Conservation (phyloP, 192 early-diverging fungal species). For the Backusella westeae region DNA sequence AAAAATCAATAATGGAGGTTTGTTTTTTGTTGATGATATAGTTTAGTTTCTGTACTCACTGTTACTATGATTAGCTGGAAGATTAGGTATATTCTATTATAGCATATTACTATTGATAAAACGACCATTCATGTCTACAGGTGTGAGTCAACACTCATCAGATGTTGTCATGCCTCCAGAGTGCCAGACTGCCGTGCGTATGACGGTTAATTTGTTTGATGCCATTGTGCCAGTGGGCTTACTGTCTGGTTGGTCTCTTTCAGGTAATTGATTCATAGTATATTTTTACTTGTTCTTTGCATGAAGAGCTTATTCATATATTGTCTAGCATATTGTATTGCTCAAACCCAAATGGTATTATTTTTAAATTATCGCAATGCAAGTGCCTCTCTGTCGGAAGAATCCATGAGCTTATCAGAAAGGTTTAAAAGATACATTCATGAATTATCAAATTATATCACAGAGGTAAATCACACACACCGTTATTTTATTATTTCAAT, state of each 20-base stretch:
- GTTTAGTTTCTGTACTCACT: background rate
- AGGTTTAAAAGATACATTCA: background rate
- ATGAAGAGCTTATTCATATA: background rate
- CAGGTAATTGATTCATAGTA: background rate
- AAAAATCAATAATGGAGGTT: slow-evolving; percentile 20
- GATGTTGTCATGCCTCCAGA: background rate
- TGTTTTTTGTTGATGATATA: background rate
- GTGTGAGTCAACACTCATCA: background rate
- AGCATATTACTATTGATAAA: background rate
- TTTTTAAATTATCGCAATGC: slow-evolving; percentile 10
- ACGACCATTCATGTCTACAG: slow-evolving; percentile 10
- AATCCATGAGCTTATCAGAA: slow-evolving; percentile 1
- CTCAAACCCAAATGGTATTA: slow-evolving; percentile 6
- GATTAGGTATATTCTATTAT: background rate
- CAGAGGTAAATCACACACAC: background rate
- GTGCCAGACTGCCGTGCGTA: background rate
- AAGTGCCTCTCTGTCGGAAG: background rate
- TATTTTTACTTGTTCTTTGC: background rate
- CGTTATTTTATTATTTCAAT: background rate
- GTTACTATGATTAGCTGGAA: background rate
- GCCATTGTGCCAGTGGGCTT: background rate
- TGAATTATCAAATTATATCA: background rate
- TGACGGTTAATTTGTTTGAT: background rate
- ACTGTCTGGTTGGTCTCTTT: slow-evolving; percentile 5
- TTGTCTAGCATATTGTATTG: background rate